A percentile compares a stretch with the other conserved stretches of the same genome.
Evolutionary conservation across 305 asterid species (phyloP).

Genomic region (Andrographis paniculata): DNA sequence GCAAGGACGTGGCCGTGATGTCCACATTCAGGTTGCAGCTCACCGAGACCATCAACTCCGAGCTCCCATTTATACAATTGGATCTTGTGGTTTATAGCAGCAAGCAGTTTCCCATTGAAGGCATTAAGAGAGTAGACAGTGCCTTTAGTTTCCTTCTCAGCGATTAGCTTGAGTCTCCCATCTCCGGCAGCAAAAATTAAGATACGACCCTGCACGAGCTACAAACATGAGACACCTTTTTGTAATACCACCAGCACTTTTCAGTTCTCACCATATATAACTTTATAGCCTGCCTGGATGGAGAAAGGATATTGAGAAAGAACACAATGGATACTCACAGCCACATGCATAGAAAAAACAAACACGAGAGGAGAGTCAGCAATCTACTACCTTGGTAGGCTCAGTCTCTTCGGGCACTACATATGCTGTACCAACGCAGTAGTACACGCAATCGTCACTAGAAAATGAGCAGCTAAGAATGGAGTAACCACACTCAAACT

Average conservation of each 20-base stretch:
- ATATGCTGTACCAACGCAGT: conserved; percentile 75
- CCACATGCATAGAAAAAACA: too few species aligned
- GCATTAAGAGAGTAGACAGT: conserved; percentile 93
- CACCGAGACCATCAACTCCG: conserved; percentile 81
- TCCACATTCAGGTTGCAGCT: conserved; percentile 96
- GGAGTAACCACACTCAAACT: conserved; percentile 83
- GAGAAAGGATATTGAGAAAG: too few species aligned
- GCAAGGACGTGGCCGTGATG: conserved; percentile 99
- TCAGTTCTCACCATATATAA: too few species aligned
- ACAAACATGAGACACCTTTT: neutral
- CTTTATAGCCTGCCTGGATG: too few species aligned
- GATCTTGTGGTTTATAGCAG: conserved; percentile 96
- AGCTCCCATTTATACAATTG: conserved; percentile 95
- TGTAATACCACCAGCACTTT: too few species aligned
- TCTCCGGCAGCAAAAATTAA: conserved; percentile 76
- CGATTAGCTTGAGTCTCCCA: conserved; percentile 62
- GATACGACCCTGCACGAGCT: conserved; percentile 62
- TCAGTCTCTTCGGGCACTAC: conserved; percentile 69
- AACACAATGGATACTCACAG: too few species aligned
- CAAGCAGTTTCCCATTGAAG: conserved; percentile 90
- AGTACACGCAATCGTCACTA: conserved; percentile 76
- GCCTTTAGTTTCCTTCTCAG: conserved; percentile 83
- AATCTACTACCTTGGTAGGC: conserved; percentile 57
- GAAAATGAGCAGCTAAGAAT: conserved; percentile 92
- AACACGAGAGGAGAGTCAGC: neutral